Base-by-base conservation (phyloP, 179 eudicot species). In the Silene noctiflora region DNA sequence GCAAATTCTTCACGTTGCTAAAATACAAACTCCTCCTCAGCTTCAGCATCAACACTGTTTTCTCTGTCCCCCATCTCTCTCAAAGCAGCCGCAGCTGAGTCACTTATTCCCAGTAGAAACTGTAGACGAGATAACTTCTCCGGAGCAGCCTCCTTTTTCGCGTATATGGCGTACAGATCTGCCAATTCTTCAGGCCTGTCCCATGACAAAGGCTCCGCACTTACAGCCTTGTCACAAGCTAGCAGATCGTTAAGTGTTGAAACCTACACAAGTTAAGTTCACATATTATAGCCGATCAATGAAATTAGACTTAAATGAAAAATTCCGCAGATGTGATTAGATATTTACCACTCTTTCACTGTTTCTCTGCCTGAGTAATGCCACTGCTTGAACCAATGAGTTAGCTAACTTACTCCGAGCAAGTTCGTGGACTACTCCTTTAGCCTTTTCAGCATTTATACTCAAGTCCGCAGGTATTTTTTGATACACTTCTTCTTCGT, bases 171-270 rank as follows among this genome's bases (percentile, higher is more conserved):
- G 77, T 84, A 96, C 70, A 93, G 87, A 86, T 93, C 98, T 8
- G 78, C 85, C 56, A 93, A 80, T 81, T 96, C 98, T 77, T 88
- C 94, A 0, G 90, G 88, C 58, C 86, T 86, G 74, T 90, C 94
- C 97, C 98, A 91, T 33, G 98, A 88, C 56, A 93, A 75, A 0
- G 98, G 96, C 71, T 86, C 84, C 51, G 99, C 81, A 59, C 91
- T 85, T 39, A 93, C 94, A 77, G 97, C 99, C 89, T 93, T 93
- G 85, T 96, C 99, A 44, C 97, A 96, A 13, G 98, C 91, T 72
- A 96, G 86, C 83, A 93, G 78, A 83, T 93, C 90, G 69, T 91
- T 91, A 19, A 96, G 90, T 1, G 93, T 86, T 4, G 89, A 89
- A 75, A 93, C 90, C 99, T 93, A 78, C 42, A 46, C 35, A 51